Conservation (phyloP, 495 filamentous ascomycete species). For the Penicillium argentinense region DNA sequence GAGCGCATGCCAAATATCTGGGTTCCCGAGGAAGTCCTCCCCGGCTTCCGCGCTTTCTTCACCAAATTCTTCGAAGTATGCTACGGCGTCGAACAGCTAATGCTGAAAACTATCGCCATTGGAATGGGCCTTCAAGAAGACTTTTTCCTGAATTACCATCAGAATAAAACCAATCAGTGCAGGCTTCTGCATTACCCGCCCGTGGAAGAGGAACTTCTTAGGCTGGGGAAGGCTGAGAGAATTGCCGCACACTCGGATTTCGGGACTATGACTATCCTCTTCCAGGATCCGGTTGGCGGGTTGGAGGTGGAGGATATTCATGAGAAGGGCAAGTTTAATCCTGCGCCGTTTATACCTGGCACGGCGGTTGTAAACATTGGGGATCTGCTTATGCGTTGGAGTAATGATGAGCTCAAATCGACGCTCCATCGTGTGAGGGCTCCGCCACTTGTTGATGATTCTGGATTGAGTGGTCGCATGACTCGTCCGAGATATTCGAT, state of each 20-base stretch:
- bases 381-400: conserved; percentile 17
- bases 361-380: conserved; percentile 44
- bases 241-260: conserved; percentile 42
- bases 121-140: conserved; percentile 34
- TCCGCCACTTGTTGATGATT: conserved; percentile 23
- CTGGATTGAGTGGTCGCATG: conserved; percentile 24
- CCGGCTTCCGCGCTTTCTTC: conserved; percentile 55
- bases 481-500: conserved; percentile 50
- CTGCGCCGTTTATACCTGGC: conserved; percentile 34
- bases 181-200: conserved; percentile 28
- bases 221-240: conserved; percentile 10
- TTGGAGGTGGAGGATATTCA: conserved; percentile 47
- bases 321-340: conserved; percentile 40
- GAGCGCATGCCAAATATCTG: conserved; percentile 54
- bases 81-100: conserved; percentile 1
- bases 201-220: conserved; percentile 1
- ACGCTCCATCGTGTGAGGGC: conserved; percentile 46
- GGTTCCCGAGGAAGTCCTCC: conserved; percentile 52
- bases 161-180: conserved; percentile 41
- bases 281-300: conserved; percentile 53
- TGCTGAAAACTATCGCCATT: conserved; percentile 31
- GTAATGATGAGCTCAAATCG: conserved; percentile 40
- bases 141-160: conserved; percentile 40
- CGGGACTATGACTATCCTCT: conserved; percentile 51
- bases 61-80: conserved; percentile 32